Evolutionary conservation across 139 green algal genomes (phyloP).

Genomic region (Monoraphidium neglectum): DNA sequence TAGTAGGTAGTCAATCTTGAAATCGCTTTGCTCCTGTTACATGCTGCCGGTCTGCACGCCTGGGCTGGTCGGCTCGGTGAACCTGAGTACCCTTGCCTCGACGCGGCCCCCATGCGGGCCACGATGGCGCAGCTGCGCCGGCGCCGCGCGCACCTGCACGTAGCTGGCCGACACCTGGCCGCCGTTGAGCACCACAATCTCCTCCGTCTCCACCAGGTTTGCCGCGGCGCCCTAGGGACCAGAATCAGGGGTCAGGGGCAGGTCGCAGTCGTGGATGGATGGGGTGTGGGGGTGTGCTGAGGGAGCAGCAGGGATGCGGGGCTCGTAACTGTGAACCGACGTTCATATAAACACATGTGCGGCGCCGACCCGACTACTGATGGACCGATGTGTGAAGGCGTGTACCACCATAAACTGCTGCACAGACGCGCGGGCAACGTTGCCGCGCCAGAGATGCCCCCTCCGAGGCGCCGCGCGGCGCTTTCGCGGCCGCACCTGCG

Average conservation of each 20-base stretch:
- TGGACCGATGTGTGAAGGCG: background rate
- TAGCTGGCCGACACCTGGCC: slow-evolving; percentile 51
- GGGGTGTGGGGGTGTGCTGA: background rate
- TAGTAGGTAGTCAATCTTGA: too few species aligned
- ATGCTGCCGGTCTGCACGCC: too few species aligned
- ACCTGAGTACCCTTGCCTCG: too few species aligned
- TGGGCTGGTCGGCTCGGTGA: too few species aligned
- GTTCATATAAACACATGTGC: too few species aligned
- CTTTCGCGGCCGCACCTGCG: slow-evolving; percentile 34
- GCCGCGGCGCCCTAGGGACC: slow-evolving; percentile 51
- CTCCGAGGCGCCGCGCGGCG: too few species aligned
- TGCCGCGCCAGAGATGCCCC: background rate
- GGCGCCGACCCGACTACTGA: background rate
- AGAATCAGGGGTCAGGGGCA: background rate
- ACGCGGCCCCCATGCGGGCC: too few species aligned
- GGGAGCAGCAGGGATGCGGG: background rate
- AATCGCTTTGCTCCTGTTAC: too few species aligned
- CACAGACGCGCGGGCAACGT: background rate
- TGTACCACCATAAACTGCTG: background rate
- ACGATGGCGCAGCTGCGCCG: too few species aligned
- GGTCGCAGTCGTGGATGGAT: too few species aligned
- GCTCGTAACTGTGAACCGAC: too few species aligned
- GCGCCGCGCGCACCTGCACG: slow-evolving; percentile 44
- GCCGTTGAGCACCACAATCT: slow-evolving; percentile 63
- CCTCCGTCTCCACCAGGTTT: slow-evolving; percentile 94